phyloP scores from a whole-genome alignment of 352 stramenopile genomes.

The Phytophthora foliorum region DNA sequence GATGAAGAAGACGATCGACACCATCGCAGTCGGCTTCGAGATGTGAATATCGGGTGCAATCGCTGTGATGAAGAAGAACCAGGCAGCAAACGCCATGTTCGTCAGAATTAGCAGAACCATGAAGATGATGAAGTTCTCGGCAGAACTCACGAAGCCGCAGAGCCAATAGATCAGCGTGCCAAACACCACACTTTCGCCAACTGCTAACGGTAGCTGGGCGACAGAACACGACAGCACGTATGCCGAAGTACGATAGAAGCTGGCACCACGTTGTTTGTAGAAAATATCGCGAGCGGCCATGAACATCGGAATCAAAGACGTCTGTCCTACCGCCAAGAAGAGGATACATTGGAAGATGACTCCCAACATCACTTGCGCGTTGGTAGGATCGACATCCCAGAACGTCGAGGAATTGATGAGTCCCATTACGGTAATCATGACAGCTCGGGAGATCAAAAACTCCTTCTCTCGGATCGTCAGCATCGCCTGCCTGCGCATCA shows the following conservation, averaged over 20 bases:
- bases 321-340: conserved; percentile 75
- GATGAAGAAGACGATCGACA: conserved; percentile 49
- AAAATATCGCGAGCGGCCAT: conserved; percentile 69
- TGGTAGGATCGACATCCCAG: conserved; percentile 45
- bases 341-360: conserved; percentile 81
- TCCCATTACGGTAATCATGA: conserved; percentile 47
- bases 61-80: conserved; percentile 56
- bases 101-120: conserved; percentile 44
- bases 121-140: conserved; percentile 50
- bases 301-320: conserved; percentile 74
- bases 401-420: conserved; percentile 50
- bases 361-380: conserved; percentile 58
- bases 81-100: conserved; percentile 50
- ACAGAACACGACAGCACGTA: conserved; percentile 69
- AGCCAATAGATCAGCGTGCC: conserved; percentile 84
- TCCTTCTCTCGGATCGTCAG: conserved; percentile 52
- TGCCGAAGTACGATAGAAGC: conserved; percentile 75
- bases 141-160: conserved; percentile 50
- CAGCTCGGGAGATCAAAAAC: conserved; percentile 38
- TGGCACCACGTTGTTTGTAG: conserved; percentile 83
- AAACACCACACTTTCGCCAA: conserved; percentile 74
- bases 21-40: conserved; percentile 45
- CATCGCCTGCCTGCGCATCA: conserved; percentile 56
- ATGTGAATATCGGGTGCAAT: conserved; percentile 36
- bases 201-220: conserved; percentile 61